Percentiles rank a stretch among this genome's conserved stretches.
Evolutionary conservation across 2,329 filamentous ascomycete genomes (phyloP).

Genomic region (Cladosporium sp.): DNA sequence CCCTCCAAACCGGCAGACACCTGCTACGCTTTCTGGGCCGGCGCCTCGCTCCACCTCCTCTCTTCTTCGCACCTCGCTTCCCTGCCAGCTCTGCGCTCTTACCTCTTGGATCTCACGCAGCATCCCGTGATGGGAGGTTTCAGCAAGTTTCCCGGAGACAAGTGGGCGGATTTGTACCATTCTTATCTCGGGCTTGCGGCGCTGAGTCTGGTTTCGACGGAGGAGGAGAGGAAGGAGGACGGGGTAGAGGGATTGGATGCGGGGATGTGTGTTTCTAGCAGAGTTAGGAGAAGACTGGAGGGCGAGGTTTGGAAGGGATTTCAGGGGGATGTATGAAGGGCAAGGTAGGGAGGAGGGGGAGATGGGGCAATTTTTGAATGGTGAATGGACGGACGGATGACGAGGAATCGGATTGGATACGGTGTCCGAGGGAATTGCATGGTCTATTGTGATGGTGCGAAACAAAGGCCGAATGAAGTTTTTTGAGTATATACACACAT

Average conservation of each 20-base stretch:
- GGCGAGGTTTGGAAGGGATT: background rate
- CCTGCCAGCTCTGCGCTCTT: slow-evolving; percentile 48
- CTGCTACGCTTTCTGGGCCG: slow-evolving; percentile 93
- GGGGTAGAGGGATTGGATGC: slow-evolving; percentile 66
- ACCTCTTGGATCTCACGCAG: slow-evolving; percentile 80
- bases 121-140: slow-evolving; percentile 62
- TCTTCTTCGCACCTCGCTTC: slow-evolving; percentile 18
- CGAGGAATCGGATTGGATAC: too few species aligned
- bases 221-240: slow-evolving; percentile 57
- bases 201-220: slow-evolving; percentile 54
- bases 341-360: too few species aligned
- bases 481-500: too few species aligned
- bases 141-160: slow-evolving; percentile 43
- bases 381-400: too few species aligned
- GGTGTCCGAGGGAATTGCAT: too few species aligned
- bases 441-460: too few species aligned
- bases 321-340: background rate
- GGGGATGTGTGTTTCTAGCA: slow-evolving; percentile 67
- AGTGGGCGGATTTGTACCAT: slow-evolving; percentile 68
- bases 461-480: too few species aligned
- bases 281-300: slow-evolving; percentile 36
- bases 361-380: too few species aligned
- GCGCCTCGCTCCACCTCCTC: slow-evolving; percentile 50
- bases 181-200: slow-evolving; percentile 82
- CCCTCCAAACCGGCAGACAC: slow-evolving; percentile 91